Conservation (phyloP, 2,329 filamentous ascomycete species). For the Hypoxylon sp. region DNA sequence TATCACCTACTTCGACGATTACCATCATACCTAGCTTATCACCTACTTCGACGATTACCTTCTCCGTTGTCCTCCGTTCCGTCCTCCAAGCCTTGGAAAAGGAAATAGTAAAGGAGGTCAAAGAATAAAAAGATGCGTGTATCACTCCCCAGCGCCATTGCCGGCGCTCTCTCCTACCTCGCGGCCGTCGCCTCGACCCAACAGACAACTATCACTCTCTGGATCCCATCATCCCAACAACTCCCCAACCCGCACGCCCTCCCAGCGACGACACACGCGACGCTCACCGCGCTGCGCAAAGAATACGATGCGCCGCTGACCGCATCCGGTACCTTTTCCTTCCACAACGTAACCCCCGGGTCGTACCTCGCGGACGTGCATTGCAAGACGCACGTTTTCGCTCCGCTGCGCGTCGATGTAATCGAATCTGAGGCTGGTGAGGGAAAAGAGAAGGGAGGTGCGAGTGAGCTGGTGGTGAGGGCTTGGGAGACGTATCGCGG, state of each 20-base stretch:
- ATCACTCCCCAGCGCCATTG: constrained; percentile 52
- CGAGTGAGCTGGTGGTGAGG: constrained; percentile 58
- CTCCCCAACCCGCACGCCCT: constrained; percentile 66
- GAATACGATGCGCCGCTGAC: constrained; percentile 72
- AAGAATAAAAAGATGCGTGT: constrained; percentile 53
- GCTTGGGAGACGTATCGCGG: constrained; percentile 90
- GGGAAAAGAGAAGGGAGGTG: constrained; percentile 39
- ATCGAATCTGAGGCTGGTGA: constrained; percentile 55
- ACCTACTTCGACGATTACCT: not conserved
- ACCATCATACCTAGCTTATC: too few species aligned
- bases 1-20: too few species aligned
- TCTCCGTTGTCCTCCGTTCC: constrained; percentile 6
- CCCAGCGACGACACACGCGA: constrained; percentile 74
- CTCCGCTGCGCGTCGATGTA: constrained; percentile 84
- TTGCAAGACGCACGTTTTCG: constrained; percentile 79
- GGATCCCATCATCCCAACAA: constrained; percentile 55
- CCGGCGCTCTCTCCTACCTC: constrained; percentile 54
- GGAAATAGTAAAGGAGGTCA: not conserved
- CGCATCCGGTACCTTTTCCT: constrained; percentile 78
- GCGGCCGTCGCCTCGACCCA: constrained; percentile 46
- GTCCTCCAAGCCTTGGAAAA: not conserved
- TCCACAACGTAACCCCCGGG: constrained; percentile 76
- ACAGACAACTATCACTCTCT: constrained; percentile 61
- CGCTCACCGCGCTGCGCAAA: constrained; percentile 60
- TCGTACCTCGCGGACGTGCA: constrained; percentile 88